Base-by-base conservation (phyloP, 495 filamentous ascomycete species). In the Penicillium manginii region DNA sequence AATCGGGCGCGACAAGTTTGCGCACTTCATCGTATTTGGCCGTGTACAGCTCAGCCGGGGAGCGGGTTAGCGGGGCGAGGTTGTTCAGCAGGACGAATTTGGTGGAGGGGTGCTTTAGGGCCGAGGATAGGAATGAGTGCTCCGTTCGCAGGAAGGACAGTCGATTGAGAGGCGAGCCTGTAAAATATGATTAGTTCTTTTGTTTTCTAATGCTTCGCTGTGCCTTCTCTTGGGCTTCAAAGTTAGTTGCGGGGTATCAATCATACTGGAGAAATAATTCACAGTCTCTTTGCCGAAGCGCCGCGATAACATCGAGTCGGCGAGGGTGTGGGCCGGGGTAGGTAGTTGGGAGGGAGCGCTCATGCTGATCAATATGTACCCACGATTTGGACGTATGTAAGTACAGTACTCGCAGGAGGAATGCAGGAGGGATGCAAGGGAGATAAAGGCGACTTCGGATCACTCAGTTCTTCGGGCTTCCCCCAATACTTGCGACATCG, bases 181-280 rank as follows among this genome's bases (percentile, higher is more conserved):
- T 26, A 10, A 0, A 1, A 19, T 37, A 8, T n/a, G 57, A 43
- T 72, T 64, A 65, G 48, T 33, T 39, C 9, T 39, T 48, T 9
- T 21, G 15, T 10, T 40, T 33, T 32, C 15, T 11, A 4, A 11
- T 14, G 35, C 11, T 37, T 26, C 57, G n/a, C n/a, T n/a, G n/a
- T n/a, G n/a, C n/a, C 40, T 64, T 59, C 56, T 15, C 19, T 37
- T 19, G 21, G 45, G 4, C 21, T 14, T 31, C 10, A 17, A 57
- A n/a, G 31, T 39, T 50, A 17, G 52, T 14, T 23, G 3, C 52
- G 47, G 22, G 10, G 54, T 31, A n/a, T 56, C 40, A 33, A 17
- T 45, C 69, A 40, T 74, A 82, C 92, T 91, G 57, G 91, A 89
- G 79, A 97, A 98, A 83, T 98, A 98, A 77, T 98, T 98, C 62